Evolutionary conservation across 106 monocot species (phyloP).

Genomic region (Allium fistulosum): DNA sequence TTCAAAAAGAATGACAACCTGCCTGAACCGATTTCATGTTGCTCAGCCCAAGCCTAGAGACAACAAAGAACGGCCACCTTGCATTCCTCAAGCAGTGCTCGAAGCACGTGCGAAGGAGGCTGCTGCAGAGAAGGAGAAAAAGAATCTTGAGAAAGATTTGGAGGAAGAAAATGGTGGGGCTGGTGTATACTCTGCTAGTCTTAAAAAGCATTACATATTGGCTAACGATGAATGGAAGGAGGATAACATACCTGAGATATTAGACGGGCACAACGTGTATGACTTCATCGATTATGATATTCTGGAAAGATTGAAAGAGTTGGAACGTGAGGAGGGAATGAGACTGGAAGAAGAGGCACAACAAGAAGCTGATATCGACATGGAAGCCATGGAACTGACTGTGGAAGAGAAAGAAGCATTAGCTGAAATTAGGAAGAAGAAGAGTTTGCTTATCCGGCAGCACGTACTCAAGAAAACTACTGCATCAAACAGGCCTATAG

Average conservation of each 20-base stretch:
- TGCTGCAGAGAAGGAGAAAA: slow-evolving; percentile 40
- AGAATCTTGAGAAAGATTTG: slow-evolving; percentile 82
- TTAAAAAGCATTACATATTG: slow-evolving; percentile 83
- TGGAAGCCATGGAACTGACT: slow-evolving; percentile 52
- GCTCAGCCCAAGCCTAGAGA: slow-evolving; percentile 89
- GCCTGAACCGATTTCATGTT: slow-evolving; percentile 90
- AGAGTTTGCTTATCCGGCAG: slow-evolving; percentile 72
- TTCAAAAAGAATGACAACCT: slow-evolving; percentile 85
- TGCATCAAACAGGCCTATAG: slow-evolving; percentile 83
- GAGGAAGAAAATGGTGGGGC: slow-evolving; percentile 96
- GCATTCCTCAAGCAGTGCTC: slow-evolving; percentile 77
- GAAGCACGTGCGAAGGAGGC: slow-evolving; percentile 48
- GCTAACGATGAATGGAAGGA: slow-evolving; percentile 93
- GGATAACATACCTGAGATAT: slow-evolving; percentile 83
- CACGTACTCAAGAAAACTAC: slow-evolving; percentile 94
- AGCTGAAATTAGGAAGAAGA: slow-evolving; percentile 71
- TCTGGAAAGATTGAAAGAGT: slow-evolving; percentile 65
- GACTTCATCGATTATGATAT: slow-evolving; percentile 93
- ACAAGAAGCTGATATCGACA: slow-evolving; percentile 52
- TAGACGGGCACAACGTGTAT: slow-evolving; percentile 91
- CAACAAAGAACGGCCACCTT: slow-evolving; percentile 76
- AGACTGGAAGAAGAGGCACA: slow-evolving; percentile 39
- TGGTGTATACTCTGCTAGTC: slow-evolving; percentile 92
- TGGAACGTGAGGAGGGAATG: slow-evolving; percentile 88
- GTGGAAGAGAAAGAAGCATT: slow-evolving; percentile 63